Evolutionary conservation across 2,329 filamentous ascomycete species (phyloP).

Genomic region (Sclerotinia borealis): DNA sequence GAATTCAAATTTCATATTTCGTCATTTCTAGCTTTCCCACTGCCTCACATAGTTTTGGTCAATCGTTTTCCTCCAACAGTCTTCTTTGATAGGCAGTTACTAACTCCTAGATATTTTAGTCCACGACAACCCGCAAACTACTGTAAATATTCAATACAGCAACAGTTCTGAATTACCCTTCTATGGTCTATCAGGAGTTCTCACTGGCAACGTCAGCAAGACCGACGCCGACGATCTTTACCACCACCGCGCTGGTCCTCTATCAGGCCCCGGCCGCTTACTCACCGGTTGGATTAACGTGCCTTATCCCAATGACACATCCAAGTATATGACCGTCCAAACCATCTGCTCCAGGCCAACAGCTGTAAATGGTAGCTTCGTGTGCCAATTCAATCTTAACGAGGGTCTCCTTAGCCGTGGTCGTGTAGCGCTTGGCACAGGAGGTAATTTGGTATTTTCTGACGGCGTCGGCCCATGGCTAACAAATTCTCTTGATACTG

Average conservation of each 20-base stretch:
- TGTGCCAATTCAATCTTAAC: background rate
- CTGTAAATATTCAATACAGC: background rate
- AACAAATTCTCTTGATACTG: background rate
- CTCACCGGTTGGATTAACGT: background rate
- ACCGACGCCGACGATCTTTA: background rate
- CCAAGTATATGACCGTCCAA: background rate
- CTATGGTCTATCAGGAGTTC: background rate
- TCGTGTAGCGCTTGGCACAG: background rate
- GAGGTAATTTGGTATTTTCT: background rate
- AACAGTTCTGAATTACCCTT: background rate
- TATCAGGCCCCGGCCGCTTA: background rate
- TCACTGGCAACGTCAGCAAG: background rate
- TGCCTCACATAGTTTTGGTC: background rate
- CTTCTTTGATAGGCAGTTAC: background rate
- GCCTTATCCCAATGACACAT: background rate
- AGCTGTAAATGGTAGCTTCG: background rate
- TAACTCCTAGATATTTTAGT: background rate
- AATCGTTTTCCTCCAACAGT: too few species aligned
- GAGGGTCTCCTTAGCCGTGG: slow-evolving; percentile 4
- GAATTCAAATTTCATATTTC: too few species aligned
- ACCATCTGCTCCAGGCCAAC: slow-evolving; percentile 1
- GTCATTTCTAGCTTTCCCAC: too few species aligned
- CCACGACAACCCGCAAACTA: background rate
- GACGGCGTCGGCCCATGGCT: background rate
- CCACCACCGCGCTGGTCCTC: background rate